A percentile compares a stretch with the other conserved stretches of the same genome.
These are phyloP conservation scores for Parsonsia alboflavescens DNA, from an alignment of 257 asterid species.

Conservation along the genomic window DNA sequence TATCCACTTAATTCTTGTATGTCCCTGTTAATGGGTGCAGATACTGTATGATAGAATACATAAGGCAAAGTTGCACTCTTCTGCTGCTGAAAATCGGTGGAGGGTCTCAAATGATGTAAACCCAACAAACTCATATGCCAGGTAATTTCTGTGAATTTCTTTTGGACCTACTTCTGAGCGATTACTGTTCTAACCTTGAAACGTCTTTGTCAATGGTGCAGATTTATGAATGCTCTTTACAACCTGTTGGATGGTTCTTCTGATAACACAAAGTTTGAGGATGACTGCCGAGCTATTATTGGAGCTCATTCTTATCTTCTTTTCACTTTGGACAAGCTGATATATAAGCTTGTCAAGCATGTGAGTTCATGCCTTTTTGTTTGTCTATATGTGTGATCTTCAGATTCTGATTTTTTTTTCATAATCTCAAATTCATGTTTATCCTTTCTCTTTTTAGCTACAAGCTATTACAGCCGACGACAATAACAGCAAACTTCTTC, in stretches of 20 bases:
- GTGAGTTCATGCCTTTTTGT: constrained; percentile 28
- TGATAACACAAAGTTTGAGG: constrained; percentile 85
- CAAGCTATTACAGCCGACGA: constrained; percentile 68
- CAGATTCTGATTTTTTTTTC: neutral
- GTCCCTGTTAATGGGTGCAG: constrained; percentile 37
- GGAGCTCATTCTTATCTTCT: constrained; percentile 89
- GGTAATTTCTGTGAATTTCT: constrained; percentile 35
- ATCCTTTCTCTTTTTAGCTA: constrained; percentile 33
- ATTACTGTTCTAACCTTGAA: constrained; percentile 20
- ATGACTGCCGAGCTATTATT: constrained; percentile 85
- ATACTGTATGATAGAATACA: constrained; percentile 77
- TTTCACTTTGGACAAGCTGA: constrained; percentile 88
- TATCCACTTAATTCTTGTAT: constrained; percentile 14
- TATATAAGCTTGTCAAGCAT: constrained; percentile 84
- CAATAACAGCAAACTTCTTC: constrained; percentile 65
- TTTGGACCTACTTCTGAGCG: constrained; percentile 13
- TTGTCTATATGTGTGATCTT: neutral
- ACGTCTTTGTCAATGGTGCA: constrained; percentile 32
- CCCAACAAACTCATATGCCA: constrained; percentile 59
- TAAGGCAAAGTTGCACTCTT: constrained; percentile 68
- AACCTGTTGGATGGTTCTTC: constrained; percentile 76
- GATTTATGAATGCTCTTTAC: constrained; percentile 75
- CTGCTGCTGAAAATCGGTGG: constrained; percentile 74
- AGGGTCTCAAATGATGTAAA: constrained; percentile 43
- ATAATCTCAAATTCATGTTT: constrained; percentile 1